A percentile compares a stretch with the other conserved stretches of the same genome.
Conservation (phyloP, 1,284 basidiomycete genomes). For the Naganishia sp. region DNA sequence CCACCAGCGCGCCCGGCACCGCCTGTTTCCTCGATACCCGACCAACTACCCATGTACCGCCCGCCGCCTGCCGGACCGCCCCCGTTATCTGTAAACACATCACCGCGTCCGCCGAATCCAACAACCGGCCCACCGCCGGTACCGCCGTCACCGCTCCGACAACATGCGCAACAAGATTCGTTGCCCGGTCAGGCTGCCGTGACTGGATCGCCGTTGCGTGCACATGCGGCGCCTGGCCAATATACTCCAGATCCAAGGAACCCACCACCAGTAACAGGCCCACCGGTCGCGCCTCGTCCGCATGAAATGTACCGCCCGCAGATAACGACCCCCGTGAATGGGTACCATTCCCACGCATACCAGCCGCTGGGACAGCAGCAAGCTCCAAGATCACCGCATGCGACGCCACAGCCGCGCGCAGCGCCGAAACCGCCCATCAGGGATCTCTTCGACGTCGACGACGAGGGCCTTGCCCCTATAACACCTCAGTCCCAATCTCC, state of each 20-base stretch:
- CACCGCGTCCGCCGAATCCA: not conserved
- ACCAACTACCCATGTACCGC: constrained; percentile 16
- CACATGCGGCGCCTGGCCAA: not conserved
- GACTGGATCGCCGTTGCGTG: constrained; percentile 7
- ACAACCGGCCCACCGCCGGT: constrained; percentile 37
- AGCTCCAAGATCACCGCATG: no score
- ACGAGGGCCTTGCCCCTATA: constrained; percentile 12
- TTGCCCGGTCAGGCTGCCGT: constrained; percentile 1
- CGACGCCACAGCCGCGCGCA: constrained; percentile 28
- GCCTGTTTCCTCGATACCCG: constrained; percentile 1
- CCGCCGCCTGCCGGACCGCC: constrained; percentile 27
- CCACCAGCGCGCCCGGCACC: constrained; percentile 24
- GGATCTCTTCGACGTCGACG: constrained; percentile 31
- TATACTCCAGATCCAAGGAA: not conserved
- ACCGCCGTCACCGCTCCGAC: constrained; percentile 22
- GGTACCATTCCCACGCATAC: not conserved
- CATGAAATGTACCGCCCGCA: not conserved
- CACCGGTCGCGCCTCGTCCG: not conserved
- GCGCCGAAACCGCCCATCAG: constrained; percentile 36
- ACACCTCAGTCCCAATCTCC: constrained; percentile 39
- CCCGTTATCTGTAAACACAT: constrained; percentile 7
- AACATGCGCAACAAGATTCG: constrained; percentile 27
- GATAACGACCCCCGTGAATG: not conserved
- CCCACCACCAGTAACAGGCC: not conserved
- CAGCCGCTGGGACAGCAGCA: no score